Percentiles rank a stretch among this genome's conserved stretches.
Evolutionary conservation across 2,329 filamentous ascomycete species (phyloP).

Genomic region (Fusarium multiceps): DNA sequence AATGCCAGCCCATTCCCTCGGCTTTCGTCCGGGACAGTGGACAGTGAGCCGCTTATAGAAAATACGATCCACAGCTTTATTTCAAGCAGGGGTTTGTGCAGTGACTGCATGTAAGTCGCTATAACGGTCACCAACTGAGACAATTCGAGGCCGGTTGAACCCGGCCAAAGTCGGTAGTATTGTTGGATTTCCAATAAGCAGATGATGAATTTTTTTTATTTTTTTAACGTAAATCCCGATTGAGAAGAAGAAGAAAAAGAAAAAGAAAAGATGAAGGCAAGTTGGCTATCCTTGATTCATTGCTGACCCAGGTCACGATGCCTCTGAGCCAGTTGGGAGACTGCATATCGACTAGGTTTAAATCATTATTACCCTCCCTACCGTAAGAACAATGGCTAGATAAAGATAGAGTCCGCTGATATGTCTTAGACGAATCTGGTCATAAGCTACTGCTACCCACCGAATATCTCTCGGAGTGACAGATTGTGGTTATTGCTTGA

Average conservation of each 20-base stretch:
- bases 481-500: neutral
- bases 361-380: neutral
- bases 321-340: neutral
- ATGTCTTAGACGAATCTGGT: neutral
- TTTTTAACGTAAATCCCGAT: neutral
- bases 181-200: neutral
- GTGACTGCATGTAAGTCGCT: neutral
- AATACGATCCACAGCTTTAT: neutral
- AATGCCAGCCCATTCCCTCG: conserved; percentile 1
- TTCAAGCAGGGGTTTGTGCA: neutral
- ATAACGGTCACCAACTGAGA: neutral
- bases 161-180: neutral
- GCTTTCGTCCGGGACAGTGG: conserved; percentile 8
- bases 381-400: neutral
- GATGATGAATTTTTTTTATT: neutral
- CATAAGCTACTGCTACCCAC: neutral
- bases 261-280: neutral
- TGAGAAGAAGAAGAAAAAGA: neutral
- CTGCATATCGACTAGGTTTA: neutral
- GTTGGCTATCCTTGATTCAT: neutral
- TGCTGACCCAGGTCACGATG: neutral
- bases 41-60: neutral
- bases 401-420: neutral
- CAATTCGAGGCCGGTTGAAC: neutral
- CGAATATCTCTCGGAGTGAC: neutral